A percentile compares a stretch with the other conserved stretches of the same genome.
phyloP scores from a whole-genome alignment of 1,284 basidiomycete species.

The Coriolopsis trogii region DNA sequence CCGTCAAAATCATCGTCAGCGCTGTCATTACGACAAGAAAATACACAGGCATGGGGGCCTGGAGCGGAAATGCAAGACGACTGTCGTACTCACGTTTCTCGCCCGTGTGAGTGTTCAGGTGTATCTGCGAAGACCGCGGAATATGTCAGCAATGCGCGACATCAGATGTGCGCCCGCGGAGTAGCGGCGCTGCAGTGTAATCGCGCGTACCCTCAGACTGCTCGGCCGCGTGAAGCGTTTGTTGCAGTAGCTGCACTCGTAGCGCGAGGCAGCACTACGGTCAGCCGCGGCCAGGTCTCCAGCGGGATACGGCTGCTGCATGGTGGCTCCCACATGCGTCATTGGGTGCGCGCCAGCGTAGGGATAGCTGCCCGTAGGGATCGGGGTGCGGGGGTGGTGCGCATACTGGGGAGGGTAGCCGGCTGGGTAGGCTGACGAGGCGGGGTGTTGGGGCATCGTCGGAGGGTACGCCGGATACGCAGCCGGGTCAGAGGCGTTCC shows the following conservation, averaged over 20 bases:
- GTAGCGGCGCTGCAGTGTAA: neutral
- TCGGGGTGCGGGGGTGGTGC: slow-evolving; percentile 24
- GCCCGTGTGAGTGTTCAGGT: slow-evolving; percentile 83
- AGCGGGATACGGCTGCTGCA: slow-evolving; percentile 21
- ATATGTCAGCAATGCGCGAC: slow-evolving; percentile 3
- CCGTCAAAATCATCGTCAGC: slow-evolving; percentile 16
- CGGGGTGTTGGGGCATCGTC: slow-evolving; percentile 10
- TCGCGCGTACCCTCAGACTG: slow-evolving; percentile 65
- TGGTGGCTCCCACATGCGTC: slow-evolving; percentile 16
- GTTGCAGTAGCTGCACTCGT: slow-evolving; percentile 77
- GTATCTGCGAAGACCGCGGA: slow-evolving; percentile 54
- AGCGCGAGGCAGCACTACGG: slow-evolving; percentile 49
- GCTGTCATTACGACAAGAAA: slow-evolving; percentile 6
- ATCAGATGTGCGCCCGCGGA: slow-evolving; percentile 14
- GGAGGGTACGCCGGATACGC: slow-evolving; percentile 18
- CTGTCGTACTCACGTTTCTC: slow-evolving; percentile 79
- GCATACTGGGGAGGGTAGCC: slow-evolving; percentile 23
- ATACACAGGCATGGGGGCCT: neutral
- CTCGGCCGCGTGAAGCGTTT: slow-evolving; percentile 83
- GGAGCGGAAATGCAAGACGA: too few relatives aligned
- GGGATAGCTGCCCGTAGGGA: slow-evolving; percentile 33
- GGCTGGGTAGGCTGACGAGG: slow-evolving; percentile 17
- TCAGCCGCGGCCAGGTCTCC: slow-evolving; percentile 28
- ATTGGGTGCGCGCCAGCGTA: slow-evolving; percentile 32
- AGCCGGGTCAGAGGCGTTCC: slow-evolving; percentile 23